Percentiles rank a stretch among this genome's conserved stretches.
These are phyloP conservation scores for Tetrapyrgos nigripes DNA, from an alignment of 1,284 basidiomycete species.

Conservation along the genomic window DNA sequence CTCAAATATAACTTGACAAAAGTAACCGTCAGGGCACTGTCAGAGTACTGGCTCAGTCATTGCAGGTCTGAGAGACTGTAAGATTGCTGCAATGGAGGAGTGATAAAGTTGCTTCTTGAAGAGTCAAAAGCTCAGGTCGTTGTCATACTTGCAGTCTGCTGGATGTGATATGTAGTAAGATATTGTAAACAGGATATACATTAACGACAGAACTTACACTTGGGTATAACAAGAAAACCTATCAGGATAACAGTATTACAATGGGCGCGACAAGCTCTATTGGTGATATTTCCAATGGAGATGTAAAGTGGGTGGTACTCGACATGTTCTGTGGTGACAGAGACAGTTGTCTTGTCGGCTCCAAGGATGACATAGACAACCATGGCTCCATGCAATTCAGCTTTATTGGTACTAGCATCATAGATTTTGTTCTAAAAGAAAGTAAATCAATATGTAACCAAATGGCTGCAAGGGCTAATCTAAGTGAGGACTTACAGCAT, in stretches of 20 bases:
- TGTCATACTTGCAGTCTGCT: slow-evolving; percentile 26
- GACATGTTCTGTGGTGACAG: neutral
- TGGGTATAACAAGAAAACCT: slow-evolving; percentile 29
- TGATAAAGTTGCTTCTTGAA: no score
- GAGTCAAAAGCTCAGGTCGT: slow-evolving; percentile 24
- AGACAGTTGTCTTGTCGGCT: neutral
- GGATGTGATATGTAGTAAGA: no score
- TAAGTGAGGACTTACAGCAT: slow-evolving; percentile 23
- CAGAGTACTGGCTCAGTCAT: no score
- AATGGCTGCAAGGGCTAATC: no score
- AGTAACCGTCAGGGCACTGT: slow-evolving; percentile 16
- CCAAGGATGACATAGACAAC: slow-evolving; percentile 2
- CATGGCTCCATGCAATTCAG: no score
- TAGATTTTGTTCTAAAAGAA: slow-evolving; percentile 2
- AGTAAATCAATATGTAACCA: neutral
- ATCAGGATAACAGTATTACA: slow-evolving; percentile 1
- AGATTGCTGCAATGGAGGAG: no score
- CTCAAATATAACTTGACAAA: slow-evolving; percentile 16
- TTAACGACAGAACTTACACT: slow-evolving; percentile 13
- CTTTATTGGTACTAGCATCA: no score
- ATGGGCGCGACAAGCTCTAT: neutral
- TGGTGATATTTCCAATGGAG: neutral
- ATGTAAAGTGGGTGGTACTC: slow-evolving; percentile 1
- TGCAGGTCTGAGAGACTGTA: no score
- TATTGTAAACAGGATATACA: neutral